Conservation (phyloP, 129 eudicot species). For the Flaveria bidentis region DNA sequence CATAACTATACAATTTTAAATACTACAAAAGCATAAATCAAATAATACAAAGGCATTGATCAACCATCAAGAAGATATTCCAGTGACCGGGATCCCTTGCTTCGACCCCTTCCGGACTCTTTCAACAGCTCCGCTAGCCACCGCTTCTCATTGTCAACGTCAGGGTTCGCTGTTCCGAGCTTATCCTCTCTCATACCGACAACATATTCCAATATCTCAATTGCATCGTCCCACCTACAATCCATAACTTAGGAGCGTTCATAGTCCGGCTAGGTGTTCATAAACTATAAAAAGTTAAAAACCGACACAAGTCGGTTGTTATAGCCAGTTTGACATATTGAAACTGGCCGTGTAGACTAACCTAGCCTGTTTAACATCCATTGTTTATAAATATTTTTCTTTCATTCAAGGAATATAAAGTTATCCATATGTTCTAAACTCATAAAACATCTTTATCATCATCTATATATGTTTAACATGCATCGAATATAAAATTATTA, state of each 20-base stretch:
- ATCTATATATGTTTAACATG: not conserved
- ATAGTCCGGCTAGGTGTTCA: no score
- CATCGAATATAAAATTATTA: not conserved
- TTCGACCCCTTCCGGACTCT: conserved; percentile 60
- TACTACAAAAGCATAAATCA: not conserved
- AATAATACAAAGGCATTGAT: conserved; percentile 2
- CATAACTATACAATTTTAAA: conserved; percentile 1
- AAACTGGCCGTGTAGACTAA: no score
- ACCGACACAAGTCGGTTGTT: no score
- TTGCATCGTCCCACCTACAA: conserved; percentile 72
- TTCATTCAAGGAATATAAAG: no score
- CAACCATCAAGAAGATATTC: conserved; percentile 56
- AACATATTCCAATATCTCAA: conserved; percentile 67
- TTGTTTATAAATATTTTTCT: no score
- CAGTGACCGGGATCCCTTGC: conserved; percentile 61
- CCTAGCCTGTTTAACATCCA: no score
- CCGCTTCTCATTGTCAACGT: conserved; percentile 69
- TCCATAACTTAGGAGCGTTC: not conserved
- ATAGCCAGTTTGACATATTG: no score
- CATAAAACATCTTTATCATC: no score
- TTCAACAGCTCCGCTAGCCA: conserved; percentile 59
- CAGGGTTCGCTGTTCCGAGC: conserved; percentile 80
- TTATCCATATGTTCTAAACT: no score
- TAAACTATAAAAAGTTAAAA: no score
- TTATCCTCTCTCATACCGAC: conserved; percentile 77